Percentiles rank a stretch among this genome's conserved stretches.
These are phyloP conservation scores for Sherardia arvensis DNA, from an alignment of 257 asterid species.

Conservation along the genomic window DNA sequence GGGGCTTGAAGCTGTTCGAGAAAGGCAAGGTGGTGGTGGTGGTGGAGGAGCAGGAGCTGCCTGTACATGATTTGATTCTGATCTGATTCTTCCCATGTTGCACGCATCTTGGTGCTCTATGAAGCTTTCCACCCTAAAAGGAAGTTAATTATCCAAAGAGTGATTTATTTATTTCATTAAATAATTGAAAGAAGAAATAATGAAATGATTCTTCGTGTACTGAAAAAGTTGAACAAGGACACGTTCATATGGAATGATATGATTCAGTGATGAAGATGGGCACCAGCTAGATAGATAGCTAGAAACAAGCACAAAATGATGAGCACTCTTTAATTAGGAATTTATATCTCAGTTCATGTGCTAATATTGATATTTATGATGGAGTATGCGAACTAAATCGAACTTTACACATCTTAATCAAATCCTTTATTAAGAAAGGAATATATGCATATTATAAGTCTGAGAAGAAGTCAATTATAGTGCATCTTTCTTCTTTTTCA, in stretches of 20 bases:
- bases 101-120: slow-evolving; percentile 53
- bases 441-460: not conserved
- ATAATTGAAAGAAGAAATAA: not conserved
- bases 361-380: not conserved
- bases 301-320: slow-evolving; percentile 1
- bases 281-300: slow-evolving; percentile 5
- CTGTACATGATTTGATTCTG: slow-evolving; percentile 27
- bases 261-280: slow-evolving; percentile 18
- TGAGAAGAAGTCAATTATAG: slow-evolving; percentile 10
- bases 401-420: not conserved
- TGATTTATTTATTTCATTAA: not conserved
- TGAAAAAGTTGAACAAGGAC: slow-evolving; percentile 19
- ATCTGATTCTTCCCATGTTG: slow-evolving; percentile 27
- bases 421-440: slow-evolving; percentile 3
- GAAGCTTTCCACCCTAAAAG: slow-evolving; percentile 43
- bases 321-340: not conserved
- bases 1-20: slow-evolving; percentile 37
- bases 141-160: not conserved
- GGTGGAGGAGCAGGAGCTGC: slow-evolving; percentile 13
- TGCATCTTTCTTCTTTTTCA: not conserved
- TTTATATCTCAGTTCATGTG: not conserved
- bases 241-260: slow-evolving; percentile 12
- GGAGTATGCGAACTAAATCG: not conserved
- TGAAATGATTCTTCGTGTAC: slow-evolving; percentile 19
- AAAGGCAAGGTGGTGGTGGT: slow-evolving; percentile 17